Conservation (phyloP, 148 eudicot species). For the Spergularia marina region DNA sequence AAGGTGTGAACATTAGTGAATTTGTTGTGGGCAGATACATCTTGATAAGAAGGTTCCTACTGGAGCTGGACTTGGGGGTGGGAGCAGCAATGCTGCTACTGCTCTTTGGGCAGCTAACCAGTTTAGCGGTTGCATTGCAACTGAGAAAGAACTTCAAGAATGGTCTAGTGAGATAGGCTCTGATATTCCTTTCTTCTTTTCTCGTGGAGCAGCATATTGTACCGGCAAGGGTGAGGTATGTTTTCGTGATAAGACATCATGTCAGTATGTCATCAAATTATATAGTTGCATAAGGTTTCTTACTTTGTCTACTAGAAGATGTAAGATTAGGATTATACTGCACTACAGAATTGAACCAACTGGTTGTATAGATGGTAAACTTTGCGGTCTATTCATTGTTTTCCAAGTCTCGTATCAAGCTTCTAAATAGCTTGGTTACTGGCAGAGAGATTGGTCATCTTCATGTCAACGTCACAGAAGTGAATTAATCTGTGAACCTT, state of each 20-base stretch:
- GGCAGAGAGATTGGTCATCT: no score
- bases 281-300: background rate
- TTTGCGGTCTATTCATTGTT: background rate
- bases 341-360: background rate
- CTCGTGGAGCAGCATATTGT: conserved; percentile 90
- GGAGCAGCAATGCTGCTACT: conserved; percentile 98
- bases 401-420: no score
- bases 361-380: background rate
- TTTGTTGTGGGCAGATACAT: conserved; percentile 57
- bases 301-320: no score
- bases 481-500: no score
- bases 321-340: background rate
- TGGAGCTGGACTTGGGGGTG: conserved; percentile 97
- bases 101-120: conserved; percentile 98
- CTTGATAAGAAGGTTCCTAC: conserved; percentile 97
- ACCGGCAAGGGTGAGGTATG: conserved; percentile 98
- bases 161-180: conserved; percentile 98
- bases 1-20: background rate
- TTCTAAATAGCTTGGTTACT: no score
- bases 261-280: no score
- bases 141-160: conserved; percentile 84
- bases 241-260: conserved; percentile 3
- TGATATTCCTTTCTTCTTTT: conserved; percentile 96
- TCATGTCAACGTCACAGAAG: no score
- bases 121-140: conserved; percentile 76